Evolutionary conservation across 345 rosid species (phyloP), one percentile per base, ranked within the genome.

Genomic region (Capsella bursapastoris): DNA sequence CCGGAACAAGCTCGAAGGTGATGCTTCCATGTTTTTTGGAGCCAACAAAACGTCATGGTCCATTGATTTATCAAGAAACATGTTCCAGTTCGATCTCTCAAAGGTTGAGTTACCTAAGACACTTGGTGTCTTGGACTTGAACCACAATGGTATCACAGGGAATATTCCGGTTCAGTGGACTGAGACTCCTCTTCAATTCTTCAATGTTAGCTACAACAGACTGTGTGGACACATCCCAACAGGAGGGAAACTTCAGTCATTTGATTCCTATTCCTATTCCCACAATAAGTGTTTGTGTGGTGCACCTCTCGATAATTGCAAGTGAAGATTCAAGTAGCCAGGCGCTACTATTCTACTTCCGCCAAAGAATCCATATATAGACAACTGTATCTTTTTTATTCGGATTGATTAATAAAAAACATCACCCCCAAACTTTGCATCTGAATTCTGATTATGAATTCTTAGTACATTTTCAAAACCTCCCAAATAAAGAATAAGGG

Each of bases 281-380:
- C 97, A 89, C 64, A 93, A 89, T 38, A 64, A 75, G 72, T 93
- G 98, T 83, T 70, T 93, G 80, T 90, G 97, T 50, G 98, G 96
- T 15, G 80, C 85, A 18, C 98, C 96, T 7, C 93, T 93, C 31
- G 56, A 32, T 0, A 73, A 43, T 73, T 85, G 91, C 80, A 79
- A 84, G 72, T 83, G 25, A 22, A 22, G 25, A 22, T 22, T 22
- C 25, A 22, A 22, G 0, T 0, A 41, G 45, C 5, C 13, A 41
- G 10, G 5, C 45, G 11, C 13, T 11, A 2, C 10, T 41, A 9
- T 41, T 41, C 45, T 9, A 41, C 45, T 3, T 41, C 3, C 0
- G 25, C 45, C 45, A 41, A 41, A 41, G 12, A 41, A 37, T 37
- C 40, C 9, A 41, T 9, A 4, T 41, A 12, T 41, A 11, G 13